A percentile compares a stretch with the other conserved stretches of the same genome.
These are phyloP conservation scores for Geoglossum glabrum DNA, from an alignment of 495 filamentous ascomycete species.

Conservation along the genomic window DNA sequence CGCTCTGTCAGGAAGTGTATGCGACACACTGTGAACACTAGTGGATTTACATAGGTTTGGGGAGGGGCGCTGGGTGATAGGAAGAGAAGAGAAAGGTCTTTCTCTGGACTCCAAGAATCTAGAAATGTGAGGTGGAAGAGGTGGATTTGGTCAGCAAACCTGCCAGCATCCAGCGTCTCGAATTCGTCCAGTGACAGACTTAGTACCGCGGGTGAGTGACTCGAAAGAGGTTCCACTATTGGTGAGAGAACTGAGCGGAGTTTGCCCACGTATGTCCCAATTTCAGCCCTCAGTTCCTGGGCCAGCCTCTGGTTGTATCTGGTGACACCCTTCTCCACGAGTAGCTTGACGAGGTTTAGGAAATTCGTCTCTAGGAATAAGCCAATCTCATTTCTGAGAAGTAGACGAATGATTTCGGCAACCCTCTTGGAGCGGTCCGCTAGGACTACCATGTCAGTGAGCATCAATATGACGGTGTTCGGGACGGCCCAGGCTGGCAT, in stretches of 20 bases:
- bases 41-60: slow-evolving; percentile 15
- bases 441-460: slow-evolving; percentile 14
- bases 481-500: slow-evolving; percentile 16
- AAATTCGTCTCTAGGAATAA: slow-evolving; percentile 16
- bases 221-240: slow-evolving; percentile 5
- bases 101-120: slow-evolving; percentile 14
- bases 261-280: slow-evolving; percentile 9
- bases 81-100: slow-evolving; percentile 16
- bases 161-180: slow-evolving; percentile 13
- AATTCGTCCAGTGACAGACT: slow-evolving; percentile 11
- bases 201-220: not conserved
- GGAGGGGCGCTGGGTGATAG: slow-evolving; percentile 15
- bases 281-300: slow-evolving; percentile 12
- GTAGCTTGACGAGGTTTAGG: slow-evolving; percentile 15
- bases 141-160: slow-evolving; percentile 16
- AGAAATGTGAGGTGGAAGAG: slow-evolving; percentile 16
- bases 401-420: slow-evolving; percentile 12
- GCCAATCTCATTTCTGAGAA: slow-evolving; percentile 12
- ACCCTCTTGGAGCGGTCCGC: slow-evolving; percentile 14
- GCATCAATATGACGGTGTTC: slow-evolving; percentile 13
- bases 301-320: slow-evolving; percentile 14
- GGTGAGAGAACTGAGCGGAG: slow-evolving; percentile 11
- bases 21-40: slow-evolving; percentile 16
- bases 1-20: slow-evolving; percentile 18
- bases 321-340: slow-evolving; percentile 17